A percentile compares a stretch with the other conserved stretches of the same genome.
phyloP scores from a whole-genome alignment of 2,329 filamentous ascomycete genomes.

The Ascochyta clinopodiicola region DNA sequence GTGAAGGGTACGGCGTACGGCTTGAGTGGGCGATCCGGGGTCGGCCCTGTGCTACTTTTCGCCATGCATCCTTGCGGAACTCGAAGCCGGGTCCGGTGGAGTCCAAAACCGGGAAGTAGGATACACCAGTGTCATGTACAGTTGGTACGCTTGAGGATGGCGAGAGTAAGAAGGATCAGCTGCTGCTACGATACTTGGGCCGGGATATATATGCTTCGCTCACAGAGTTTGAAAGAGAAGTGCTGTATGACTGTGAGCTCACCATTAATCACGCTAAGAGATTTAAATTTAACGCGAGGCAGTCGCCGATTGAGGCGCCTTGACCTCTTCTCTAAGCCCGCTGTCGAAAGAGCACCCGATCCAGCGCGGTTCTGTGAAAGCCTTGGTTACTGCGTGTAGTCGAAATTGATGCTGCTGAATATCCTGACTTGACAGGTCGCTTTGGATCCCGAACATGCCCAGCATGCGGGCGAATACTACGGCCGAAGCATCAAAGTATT shows the following conservation, averaged over 20 bases:
- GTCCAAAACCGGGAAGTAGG: not conserved
- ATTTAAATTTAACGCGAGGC: too few relatives aligned
- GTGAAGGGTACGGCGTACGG: conserved; percentile 14
- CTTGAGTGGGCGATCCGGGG: conserved; percentile 12
- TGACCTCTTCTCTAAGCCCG: conserved; percentile 11
- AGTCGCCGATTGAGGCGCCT: conserved; percentile 17
- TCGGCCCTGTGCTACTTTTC: conserved; percentile 2
- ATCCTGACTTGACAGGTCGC: conserved; percentile 16
- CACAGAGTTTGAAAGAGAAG: conserved; percentile 8
- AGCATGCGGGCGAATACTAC: conserved; percentile 10
- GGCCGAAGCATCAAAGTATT: conserved; percentile 12
- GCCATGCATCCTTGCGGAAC: conserved; percentile 1
- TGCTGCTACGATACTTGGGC: conserved; percentile 7
- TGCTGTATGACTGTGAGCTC: conserved; percentile 13
- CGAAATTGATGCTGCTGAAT: conserved; percentile 12
- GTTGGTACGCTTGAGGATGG: not conserved
- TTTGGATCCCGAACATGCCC: conserved; percentile 7
- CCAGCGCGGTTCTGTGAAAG: conserved; percentile 10
- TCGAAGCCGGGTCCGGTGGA: not conserved
- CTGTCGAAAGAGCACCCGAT: conserved; percentile 1
- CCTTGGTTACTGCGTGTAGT: conserved; percentile 6
- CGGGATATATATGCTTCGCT: not conserved
- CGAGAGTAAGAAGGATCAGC: conserved; percentile 1
- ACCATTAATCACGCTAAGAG: not conserved
- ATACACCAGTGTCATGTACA: not conserved